Base-by-base conservation (phyloP, 2,329 filamentous ascomycete species). In the Penicillium sp. region DNA sequence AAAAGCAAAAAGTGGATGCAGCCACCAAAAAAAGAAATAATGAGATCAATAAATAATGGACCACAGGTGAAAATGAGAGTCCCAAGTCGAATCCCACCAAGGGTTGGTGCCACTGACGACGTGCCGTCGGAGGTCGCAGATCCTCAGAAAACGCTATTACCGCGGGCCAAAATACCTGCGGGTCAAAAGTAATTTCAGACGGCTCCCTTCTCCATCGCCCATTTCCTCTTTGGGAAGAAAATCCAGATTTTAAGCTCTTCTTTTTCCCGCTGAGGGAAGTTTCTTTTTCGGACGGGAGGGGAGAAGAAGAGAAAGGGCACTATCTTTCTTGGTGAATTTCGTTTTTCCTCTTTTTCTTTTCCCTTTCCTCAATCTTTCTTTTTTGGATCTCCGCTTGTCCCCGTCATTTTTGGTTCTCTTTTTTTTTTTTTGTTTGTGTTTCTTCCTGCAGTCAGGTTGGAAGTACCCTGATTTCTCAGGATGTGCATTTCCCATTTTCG, bases 91-190 rank as follows among this genome's bases (percentile, higher is more conserved):
- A 32, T 32, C 29, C 29, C 29, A 32, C 29, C 18, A 26, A 38
- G 28, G 33, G 54, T 47, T 60, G 66, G 66, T 66, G 66, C 66
- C 66, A 68, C 66, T 69, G 66, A 69, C 66, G 66, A 67, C 62
- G 65, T 67, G 58, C 64, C 61, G 43, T 64, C 62, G 59, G 61
- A 63, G 65, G 60, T 64, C 67, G 66, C 66, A 67, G 67, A 69
- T 69, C 66, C 54, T 64, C 61, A 32, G 49, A 52, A 32, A 49
- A 54, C 35, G 49, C 45, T 58, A 55, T 50, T 26, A 43, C 41
- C 40, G 32, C 40, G 40, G 4, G 29, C 29, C 29, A 32, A 32
- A 32, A 32, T 32, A 24, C 35, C 4, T 24, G 35, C 38, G 38
- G 34, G 51, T 56, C 40, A 50, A 47, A 47, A 41, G 41, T 45